Percentiles rank a stretch among this genome's conserved stretches.
Evolutionary conservation across 495 filamentous ascomycete species (phyloP).

Genomic region (Aspergillus sclerotiicarbonarius): DNA sequence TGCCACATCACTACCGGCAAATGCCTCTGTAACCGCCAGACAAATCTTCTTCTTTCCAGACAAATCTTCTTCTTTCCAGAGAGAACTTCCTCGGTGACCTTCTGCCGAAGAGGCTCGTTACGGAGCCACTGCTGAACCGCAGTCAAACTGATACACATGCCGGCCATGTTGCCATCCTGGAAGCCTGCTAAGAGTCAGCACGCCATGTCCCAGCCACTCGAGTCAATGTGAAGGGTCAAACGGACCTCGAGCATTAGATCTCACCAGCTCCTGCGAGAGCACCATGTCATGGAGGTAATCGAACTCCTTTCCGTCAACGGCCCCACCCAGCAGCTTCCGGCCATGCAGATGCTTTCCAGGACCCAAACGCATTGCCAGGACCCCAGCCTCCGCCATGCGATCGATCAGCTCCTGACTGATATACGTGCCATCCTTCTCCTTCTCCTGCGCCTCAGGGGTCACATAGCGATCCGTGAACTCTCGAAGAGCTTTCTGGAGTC

Average conservation of each 20-base stretch:
- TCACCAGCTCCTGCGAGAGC: conserved; percentile 67
- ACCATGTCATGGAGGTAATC: conserved; percentile 88
- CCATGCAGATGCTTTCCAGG: conserved; percentile 81
- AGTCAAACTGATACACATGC: conserved; percentile 81
- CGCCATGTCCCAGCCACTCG: conserved; percentile 43
- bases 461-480: conserved; percentile 71
- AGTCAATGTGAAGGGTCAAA: not conserved
- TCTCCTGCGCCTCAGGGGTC: conserved; percentile 72
- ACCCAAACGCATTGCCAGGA: conserved; percentile 80
- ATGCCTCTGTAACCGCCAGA: conserved; percentile 85
- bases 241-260: conserved; percentile 63
- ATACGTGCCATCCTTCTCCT: conserved; percentile 71
- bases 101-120: conserved; percentile 62
- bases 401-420: conserved; percentile 78
- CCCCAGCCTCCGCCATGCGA: conserved; percentile 67
- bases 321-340: conserved; percentile 63
- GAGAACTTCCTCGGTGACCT: conserved; percentile 68
- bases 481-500: conserved; percentile 68
- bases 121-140: conserved; percentile 78
- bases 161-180: conserved; percentile 63
- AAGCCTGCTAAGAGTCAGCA: conserved; percentile 34
- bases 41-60: conserved; percentile 84
- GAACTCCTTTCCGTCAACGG: conserved; percentile 74
- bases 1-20: conserved; percentile 84
- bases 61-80: conserved; percentile 83